Conservation (phyloP, 2,329 filamentous ascomycete species). For the Calonectria pseudoturangicola region DNA sequence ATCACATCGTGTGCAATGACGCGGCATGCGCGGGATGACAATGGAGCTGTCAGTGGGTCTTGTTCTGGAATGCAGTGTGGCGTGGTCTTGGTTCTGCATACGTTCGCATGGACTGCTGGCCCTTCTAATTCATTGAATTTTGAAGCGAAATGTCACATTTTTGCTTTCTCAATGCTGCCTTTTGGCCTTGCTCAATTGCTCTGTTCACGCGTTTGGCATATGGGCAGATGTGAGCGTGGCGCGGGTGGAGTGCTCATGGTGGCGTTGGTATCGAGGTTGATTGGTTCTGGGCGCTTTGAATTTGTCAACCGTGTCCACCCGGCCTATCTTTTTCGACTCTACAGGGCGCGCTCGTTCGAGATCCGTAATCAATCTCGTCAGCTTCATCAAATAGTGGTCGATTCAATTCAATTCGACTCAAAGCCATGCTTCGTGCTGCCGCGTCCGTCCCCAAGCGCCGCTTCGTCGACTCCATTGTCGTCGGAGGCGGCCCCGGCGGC, state of each 20-base stretch:
- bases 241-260: background rate
- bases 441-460: constrained; percentile 57
- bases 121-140: too few species aligned
- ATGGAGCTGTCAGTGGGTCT: background rate
- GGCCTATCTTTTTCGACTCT: background rate
- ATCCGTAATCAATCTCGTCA: background rate
- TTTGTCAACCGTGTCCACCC: constrained; percentile 24
- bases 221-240: background rate
- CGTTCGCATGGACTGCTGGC: background rate
- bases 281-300: constrained; percentile 7
- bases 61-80: background rate
- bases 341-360: background rate
- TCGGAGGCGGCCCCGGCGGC: constrained; percentile 59
- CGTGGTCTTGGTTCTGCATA: background rate
- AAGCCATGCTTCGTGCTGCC: constrained; percentile 15
- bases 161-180: too few species aligned
- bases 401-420: background rate
- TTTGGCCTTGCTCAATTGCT: too few species aligned
- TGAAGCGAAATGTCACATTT: too few species aligned
- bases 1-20: background rate
- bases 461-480: constrained; percentile 47
- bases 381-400: background rate
- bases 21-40: background rate
- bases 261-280: background rate
- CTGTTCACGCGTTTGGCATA: background rate